Percentiles rank a stretch among this genome's conserved stretches.
Evolutionary conservation across 768 basidiomycete genomes (phyloP).

Genomic region (Russula foetens): DNA sequence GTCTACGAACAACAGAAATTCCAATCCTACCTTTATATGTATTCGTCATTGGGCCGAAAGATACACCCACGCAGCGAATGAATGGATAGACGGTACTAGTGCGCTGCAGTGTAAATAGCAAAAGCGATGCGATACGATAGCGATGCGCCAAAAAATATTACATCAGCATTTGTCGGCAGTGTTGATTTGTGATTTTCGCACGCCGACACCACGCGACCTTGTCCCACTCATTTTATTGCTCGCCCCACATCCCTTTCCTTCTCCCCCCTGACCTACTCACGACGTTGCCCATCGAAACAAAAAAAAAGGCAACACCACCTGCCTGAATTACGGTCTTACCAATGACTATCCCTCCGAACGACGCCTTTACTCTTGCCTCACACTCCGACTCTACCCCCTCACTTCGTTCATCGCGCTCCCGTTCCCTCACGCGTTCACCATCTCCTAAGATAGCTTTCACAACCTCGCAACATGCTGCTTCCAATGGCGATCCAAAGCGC

Average conservation of each 20-base stretch:
- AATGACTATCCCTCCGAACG: constrained; percentile 18
- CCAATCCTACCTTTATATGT: too few species aligned
- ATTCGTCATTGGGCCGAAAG: too few species aligned
- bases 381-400: constrained; percentile 18
- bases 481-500: constrained; percentile 15
- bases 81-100: too few species aligned
- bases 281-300: not conserved
- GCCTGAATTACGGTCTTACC: not conserved
- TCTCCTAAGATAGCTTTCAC: constrained; percentile 21
- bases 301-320: too few species aligned
- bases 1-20: too few species aligned
- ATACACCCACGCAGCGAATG: too few species aligned
- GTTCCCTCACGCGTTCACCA: constrained; percentile 20
- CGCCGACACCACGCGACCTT: not conserved
- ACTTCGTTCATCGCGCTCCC: constrained; percentile 19
- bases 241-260: not conserved
- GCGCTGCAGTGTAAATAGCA: too few species aligned
- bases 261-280: not conserved
- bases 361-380: constrained; percentile 19
- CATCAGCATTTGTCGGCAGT: not conserved
- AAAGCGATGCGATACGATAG: too few species aligned
- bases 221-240: not conserved
- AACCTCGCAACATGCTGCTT: not conserved
- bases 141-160: not conserved
- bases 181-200: not conserved